Conservation (phyloP, 140 eudicot species). For the Oenanthe javanica region DNA sequence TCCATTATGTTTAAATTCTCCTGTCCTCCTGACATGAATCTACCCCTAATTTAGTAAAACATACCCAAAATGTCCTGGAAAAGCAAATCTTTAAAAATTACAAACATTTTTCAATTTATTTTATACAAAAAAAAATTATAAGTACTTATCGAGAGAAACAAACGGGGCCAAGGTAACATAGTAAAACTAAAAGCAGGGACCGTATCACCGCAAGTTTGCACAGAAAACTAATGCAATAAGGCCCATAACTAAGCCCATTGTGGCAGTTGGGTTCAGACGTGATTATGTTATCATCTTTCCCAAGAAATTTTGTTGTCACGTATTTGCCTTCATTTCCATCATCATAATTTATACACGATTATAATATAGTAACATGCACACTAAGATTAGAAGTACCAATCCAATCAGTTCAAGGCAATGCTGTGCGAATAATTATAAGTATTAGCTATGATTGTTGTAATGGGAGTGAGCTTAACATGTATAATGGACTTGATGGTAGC, state of each 20-base stretch:
- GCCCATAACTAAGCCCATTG: constrained; percentile 1
- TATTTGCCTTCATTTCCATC: not conserved
- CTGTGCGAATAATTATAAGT: too few relatives aligned
- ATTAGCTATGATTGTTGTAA: constrained; percentile 30
- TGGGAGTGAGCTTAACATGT: constrained; percentile 52
- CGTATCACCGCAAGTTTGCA: not conserved
- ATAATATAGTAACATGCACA: not conserved
- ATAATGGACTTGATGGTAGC: constrained; percentile 68
- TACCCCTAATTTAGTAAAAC: not conserved
- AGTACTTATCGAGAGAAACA: too few relatives aligned
- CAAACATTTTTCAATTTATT: too few relatives aligned
- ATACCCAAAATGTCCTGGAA: not conserved
- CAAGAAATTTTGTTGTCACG: not conserved
- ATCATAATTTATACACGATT: not conserved
- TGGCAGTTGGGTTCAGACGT: not conserved
- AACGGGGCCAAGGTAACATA: not conserved
- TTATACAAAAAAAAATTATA: too few relatives aligned
- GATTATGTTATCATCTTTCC: constrained; percentile 11
- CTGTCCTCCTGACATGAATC: not conserved
- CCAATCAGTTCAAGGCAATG: not conserved
- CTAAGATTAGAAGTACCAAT: too few relatives aligned
- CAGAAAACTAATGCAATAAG: not conserved
- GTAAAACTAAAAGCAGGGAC: not conserved
- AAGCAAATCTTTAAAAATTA: too few relatives aligned
- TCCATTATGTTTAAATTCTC: not conserved